Percentiles rank a stretch among this genome's conserved stretches.
These are phyloP conservation scores for Exophiala sideris DNA, from an alignment of 2,329 filamentous ascomycete genomes.

Conservation along the genomic window DNA sequence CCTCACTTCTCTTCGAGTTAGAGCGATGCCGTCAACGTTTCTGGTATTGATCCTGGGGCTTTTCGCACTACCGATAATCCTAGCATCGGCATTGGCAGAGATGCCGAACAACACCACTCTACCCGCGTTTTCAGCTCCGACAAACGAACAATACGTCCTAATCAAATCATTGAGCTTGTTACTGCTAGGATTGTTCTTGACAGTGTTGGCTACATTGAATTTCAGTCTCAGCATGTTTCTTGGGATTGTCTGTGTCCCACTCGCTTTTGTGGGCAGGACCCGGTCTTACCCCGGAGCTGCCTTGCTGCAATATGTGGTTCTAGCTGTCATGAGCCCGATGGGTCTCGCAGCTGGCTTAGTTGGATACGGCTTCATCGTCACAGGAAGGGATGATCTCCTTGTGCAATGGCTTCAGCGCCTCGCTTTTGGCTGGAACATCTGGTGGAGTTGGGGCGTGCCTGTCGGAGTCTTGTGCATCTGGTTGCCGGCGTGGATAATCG, in stretches of 20 bases:
- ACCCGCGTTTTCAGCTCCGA: slow-evolving; percentile 35
- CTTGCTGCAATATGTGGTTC: slow-evolving; percentile 42
- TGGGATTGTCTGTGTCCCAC: slow-evolving; percentile 71
- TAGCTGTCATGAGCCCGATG: slow-evolving; percentile 60
- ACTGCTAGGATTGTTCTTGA: slow-evolving; percentile 84
- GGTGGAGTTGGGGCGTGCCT: slow-evolving; percentile 77
- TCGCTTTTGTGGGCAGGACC: slow-evolving; percentile 63
- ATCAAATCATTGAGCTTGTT: slow-evolving; percentile 92
- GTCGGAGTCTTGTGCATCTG: slow-evolving; percentile 91
- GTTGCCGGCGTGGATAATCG: slow-evolving; percentile 88
- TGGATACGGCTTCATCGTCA: slow-evolving; percentile 44
- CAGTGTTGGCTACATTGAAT: slow-evolving; percentile 89
- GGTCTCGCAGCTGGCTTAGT: slow-evolving; percentile 50
- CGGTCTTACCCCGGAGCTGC: slow-evolving; percentile 17
- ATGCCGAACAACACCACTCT: slow-evolving; percentile 55
- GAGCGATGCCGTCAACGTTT: slow-evolving; percentile 52
- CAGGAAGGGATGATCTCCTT: slow-evolving; percentile 34
- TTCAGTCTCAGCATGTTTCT: slow-evolving; percentile 86
- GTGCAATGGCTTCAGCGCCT: slow-evolving; percentile 65
- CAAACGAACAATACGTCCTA: slow-evolving; percentile 39
- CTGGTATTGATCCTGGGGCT: slow-evolving; percentile 37
- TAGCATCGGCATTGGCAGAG: slow-evolving; percentile 41
- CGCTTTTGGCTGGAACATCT: slow-evolving; percentile 83
- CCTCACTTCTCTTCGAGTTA: slow-evolving; percentile 58
- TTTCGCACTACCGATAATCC: slow-evolving; percentile 48